Evolutionary conservation across 1,284 basidiomycete genomes (phyloP).

Genomic region (Heimioporus punctisporus): DNA sequence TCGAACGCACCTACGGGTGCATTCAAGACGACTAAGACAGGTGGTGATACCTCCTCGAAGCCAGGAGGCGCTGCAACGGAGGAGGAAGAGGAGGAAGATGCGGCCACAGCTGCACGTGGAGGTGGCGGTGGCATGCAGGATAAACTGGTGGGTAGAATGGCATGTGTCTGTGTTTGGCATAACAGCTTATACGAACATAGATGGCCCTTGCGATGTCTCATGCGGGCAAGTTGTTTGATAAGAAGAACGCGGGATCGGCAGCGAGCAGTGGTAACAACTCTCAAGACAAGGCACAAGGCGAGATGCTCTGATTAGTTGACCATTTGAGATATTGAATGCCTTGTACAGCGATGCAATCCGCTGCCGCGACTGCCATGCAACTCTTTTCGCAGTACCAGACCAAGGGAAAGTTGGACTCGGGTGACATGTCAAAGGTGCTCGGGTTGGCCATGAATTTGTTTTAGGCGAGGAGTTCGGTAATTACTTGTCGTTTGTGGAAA

Average conservation of each 20-base stretch:
- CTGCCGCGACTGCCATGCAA: constrained; percentile 33
- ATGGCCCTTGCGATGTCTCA: constrained; percentile 35
- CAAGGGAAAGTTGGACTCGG: constrained; percentile 28
- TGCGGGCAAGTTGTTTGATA: constrained; percentile 35
- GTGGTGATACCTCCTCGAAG: constrained; percentile 2
- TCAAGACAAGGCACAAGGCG: constrained; percentile 32
- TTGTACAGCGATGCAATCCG: constrained; percentile 32
- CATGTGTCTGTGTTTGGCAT: no score
- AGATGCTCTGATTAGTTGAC: background rate
- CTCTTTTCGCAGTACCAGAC: constrained; percentile 27
- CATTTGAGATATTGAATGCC: background rate
- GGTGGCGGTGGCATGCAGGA: constrained; percentile 25
- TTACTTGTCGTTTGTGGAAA: background rate
- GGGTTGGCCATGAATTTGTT: constrained; percentile 28
- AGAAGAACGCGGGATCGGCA: constrained; percentile 28
- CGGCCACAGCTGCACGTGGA: background rate
- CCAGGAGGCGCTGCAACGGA: background rate
- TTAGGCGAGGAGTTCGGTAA: background rate
- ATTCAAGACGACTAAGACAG: constrained; percentile 8
- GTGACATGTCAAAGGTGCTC: constrained; percentile 32
- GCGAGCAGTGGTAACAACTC: constrained; percentile 6
- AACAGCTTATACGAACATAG: constrained; percentile 13
- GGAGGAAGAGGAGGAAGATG: constrained; percentile 13
- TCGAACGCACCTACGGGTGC: constrained; percentile 20
- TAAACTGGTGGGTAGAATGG: constrained; percentile 28